Conservation (phyloP, 176 grass and related monocot genomes). For the Aegilops tauschii region DNA sequence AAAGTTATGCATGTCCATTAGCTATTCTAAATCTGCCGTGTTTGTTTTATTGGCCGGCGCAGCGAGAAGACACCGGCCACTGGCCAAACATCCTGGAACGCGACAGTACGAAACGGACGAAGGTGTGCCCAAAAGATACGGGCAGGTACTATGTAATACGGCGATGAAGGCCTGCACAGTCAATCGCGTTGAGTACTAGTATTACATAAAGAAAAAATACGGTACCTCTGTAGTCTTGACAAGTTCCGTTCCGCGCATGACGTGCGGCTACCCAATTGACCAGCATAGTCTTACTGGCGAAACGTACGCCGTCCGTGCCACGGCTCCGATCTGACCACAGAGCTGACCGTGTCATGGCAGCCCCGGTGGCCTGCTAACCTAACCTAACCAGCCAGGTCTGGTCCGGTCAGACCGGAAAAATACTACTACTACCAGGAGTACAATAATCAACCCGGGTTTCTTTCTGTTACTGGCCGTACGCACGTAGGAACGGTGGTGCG, state of each 20-base stretch:
- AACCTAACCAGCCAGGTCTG: neutral
- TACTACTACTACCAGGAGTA: too few relatives aligned
- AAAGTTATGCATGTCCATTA: too few relatives aligned
- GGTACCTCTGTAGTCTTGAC: neutral
- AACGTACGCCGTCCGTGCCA: neutral
- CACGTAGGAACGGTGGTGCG: neutral
- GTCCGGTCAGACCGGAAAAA: neutral
- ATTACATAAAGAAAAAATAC: too few relatives aligned
- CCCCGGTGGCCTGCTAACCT: neutral
- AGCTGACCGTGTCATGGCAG: neutral
- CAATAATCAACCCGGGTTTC: neutral
- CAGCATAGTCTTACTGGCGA: neutral
- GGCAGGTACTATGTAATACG: neutral
- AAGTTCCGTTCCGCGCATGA: neutral
- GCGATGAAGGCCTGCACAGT: neutral
- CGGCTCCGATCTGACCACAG: neutral
- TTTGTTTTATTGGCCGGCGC: too few relatives aligned
- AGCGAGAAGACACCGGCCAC: neutral
- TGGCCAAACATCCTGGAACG: neutral
- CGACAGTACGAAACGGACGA: neutral
- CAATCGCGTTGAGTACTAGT: neutral
- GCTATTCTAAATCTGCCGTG: too few relatives aligned
- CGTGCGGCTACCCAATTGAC: neutral
- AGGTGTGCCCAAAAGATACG: neutral
- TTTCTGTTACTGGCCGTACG: neutral